Base-by-base conservation (phyloP, 2,329 filamentous ascomycete genomes). In the Colletotrichum gigasporum region DNA sequence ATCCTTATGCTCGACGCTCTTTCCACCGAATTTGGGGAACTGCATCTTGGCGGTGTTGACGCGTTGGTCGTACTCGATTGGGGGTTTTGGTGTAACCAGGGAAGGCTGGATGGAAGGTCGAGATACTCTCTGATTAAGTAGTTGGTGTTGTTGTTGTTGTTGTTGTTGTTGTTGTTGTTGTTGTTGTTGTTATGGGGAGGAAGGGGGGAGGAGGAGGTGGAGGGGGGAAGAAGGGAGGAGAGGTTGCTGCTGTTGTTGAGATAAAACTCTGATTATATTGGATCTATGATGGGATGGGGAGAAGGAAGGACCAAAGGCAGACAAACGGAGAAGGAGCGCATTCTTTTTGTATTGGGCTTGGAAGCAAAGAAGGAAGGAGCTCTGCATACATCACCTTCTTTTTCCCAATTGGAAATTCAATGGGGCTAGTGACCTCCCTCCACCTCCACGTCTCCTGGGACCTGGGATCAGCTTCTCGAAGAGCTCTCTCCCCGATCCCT, bases 11-110 rank as follows among this genome's bases (percentile, higher is more conserved):
- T 65, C 62, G 28, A 65, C 62, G 32, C 57, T 42, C 32, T 61
- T 65, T 35, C 56, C 56, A 45, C 62, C 62, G 45, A 63, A 34
- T 32, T 65, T 65, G 39, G 51, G 59, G 58, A 65, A 63, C 34
- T 58, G 58, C 63, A 65, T 65, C 28, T 41, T 48, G 63, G 34
- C n/a, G 35, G 5, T 28, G 32, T 47, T 44, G 59, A 47, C 32
- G 16, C 30, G 30, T 12, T 32, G 48, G 44, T 30, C 39, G 37
- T 20, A 16, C 20, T 6, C 37, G 24, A 11, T 32, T 37, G 57
- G 39, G 20, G 28, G 34, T 22, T 14, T 8, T 34, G 6, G 41
- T 20, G 24, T 39, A 35, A 37, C 39, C 45, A 35, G 37, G 28
- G 12, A 20, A 59, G 45, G 35, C 34, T 45, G 32, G 18, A n/a